Base-by-base conservation (phyloP, 2,329 filamentous ascomycete genomes). In the Calonectria henricotiae region DNA sequence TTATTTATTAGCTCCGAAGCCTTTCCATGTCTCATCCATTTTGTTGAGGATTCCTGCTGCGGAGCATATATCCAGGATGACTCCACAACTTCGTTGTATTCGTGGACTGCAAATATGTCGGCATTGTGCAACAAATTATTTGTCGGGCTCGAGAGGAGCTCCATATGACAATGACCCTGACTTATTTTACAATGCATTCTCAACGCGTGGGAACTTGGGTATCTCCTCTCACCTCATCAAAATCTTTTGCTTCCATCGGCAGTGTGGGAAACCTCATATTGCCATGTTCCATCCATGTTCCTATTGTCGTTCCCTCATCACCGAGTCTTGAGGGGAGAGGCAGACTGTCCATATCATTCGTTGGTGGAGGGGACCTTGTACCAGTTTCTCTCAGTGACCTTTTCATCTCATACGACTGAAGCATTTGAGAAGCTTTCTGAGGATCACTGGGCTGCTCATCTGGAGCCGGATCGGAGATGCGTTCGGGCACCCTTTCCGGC, bases 21-120 rank as follows among this genome's bases (percentile, higher is more conserved):
- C 47, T 51, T 51, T n/a, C 27, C 47, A 51, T 51, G 47, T 7
- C 25, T 51, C 15, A 32, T 51, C 47, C 47, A 51, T 25, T 51
- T 51, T 5, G 25, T 32, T 12, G 47, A 51, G 3, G 15, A 17
- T 15, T 51, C 47, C n/a, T n/a, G 47, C 15, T 51, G 27, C 47
- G 47, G 27, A 9, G 47, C 27, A 32, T 51, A 51, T 51, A 30
- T 30, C 47, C 47, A 51, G 11, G 47, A 27, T 8, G 47, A 51
- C 8, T 51, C 47, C 6, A 51, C 25, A 8, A 25, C 32, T 20
- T 51, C 47, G 15, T 51, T 51, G 47, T 32, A 51, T 32, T 51
- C 47, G 9, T 51, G 47, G 8, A 51, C 27, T 51, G 47, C 47
- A 51, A 51, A 27, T 15, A 51, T 13, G 30, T 51, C 47, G 47